Conservation (phyloP, 2,329 filamentous ascomycete genomes). For the Aspergillus sp. region DNA sequence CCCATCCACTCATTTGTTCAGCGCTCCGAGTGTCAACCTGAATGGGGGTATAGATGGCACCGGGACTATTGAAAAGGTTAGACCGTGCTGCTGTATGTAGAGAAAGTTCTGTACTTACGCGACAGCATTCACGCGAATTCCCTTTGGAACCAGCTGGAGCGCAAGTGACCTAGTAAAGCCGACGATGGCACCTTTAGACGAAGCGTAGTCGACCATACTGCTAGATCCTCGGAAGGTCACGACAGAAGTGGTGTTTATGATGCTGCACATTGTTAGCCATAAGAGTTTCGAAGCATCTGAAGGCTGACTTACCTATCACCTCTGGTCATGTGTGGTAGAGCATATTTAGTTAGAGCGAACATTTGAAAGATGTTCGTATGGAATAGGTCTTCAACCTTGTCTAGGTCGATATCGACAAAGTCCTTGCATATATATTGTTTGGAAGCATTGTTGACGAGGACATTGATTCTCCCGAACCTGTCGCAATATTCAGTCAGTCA, state of each 20-base stretch:
- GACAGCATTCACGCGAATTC: conserved; percentile 50
- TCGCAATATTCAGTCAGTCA: conserved; percentile 1
- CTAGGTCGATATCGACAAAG: conserved; percentile 49
- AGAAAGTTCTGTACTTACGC: conserved; percentile 23
- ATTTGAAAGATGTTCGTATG: conserved; percentile 52
- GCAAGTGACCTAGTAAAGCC: conserved; percentile 50
- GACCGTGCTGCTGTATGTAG: background rate
- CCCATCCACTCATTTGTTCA: conserved; percentile 30
- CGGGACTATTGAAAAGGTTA: conserved; percentile 18
- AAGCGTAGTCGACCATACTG: conserved; percentile 49
- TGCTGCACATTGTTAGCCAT: conserved; percentile 25
- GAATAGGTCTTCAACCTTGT: conserved; percentile 51
- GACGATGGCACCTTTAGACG: conserved; percentile 54
- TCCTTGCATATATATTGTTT: conserved; percentile 51
- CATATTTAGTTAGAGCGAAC: conserved; percentile 54
- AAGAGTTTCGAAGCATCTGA: background rate
- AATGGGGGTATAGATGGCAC: conserved; percentile 29
- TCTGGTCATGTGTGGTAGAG: conserved; percentile 49
- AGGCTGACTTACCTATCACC: conserved; percentile 37
- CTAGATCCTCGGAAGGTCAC: conserved; percentile 50
- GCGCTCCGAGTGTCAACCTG: conserved; percentile 29
- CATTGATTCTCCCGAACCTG: conserved; percentile 38
- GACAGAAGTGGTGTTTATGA: conserved; percentile 52
- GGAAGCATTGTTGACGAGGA: conserved; percentile 55
- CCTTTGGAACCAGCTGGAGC: conserved; percentile 48